phyloP scores from a whole-genome alignment of 371 early-diverging fungal genomes.

The Mucor velutinosus region DNA sequence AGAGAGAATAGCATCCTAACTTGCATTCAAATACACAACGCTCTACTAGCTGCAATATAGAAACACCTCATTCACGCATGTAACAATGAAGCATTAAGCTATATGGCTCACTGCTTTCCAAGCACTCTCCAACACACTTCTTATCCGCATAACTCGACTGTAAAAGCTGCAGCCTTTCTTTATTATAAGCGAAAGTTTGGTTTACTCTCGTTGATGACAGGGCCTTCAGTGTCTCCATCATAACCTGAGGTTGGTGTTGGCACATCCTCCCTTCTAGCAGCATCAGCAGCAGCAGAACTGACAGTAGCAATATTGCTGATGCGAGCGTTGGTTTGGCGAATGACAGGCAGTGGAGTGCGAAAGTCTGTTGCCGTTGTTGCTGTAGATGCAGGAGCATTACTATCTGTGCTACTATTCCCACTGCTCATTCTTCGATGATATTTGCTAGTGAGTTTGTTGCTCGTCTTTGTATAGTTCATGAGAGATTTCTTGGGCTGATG shows the following conservation, averaged over 20 bases:
- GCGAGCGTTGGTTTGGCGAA: neutral
- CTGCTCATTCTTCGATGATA: slow-evolving; percentile 19
- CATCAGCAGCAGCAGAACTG: neutral
- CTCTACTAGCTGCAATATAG: too few species aligned
- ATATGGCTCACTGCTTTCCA: too few species aligned
- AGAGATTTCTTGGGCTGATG: neutral
- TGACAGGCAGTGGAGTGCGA: neutral
- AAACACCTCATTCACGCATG: too few species aligned
- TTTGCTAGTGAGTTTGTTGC: neutral
- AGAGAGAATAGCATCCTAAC: too few species aligned
- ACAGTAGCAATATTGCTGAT: neutral
- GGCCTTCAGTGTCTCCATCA: slow-evolving; percentile 28
- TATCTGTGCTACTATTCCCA: slow-evolving; percentile 21
- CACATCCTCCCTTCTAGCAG: slow-evolving; percentile 12
- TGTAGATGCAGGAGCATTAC: slow-evolving; percentile 6
- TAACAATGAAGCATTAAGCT: too few species aligned
- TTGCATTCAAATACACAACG: too few species aligned
- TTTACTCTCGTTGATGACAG: neutral
- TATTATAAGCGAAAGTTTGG: neutral
- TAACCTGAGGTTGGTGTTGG: slow-evolving; percentile 29
- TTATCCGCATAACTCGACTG: neutral
- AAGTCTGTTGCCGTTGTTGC: neutral
- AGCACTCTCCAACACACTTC: neutral
- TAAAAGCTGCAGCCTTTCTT: neutral
- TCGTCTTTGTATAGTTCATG: neutral